Evolutionary conservation across 805 yeast genomes (phyloP).

Genomic region (Vanderwaltozyma verrucispora): DNA sequence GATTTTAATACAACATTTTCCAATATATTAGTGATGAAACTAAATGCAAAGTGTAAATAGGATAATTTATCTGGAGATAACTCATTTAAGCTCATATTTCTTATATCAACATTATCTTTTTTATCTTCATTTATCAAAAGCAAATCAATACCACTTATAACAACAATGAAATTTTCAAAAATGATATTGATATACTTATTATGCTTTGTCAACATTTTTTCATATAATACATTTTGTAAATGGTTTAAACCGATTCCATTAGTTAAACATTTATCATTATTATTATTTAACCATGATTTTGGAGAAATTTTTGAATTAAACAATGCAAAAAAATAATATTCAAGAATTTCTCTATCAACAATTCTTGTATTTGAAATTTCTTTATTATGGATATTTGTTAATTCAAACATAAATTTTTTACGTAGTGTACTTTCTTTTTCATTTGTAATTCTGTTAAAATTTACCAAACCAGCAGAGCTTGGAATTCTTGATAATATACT

Average conservation of each 20-base stretch:
- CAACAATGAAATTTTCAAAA: conserved; percentile 14
- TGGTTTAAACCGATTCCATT: conserved; percentile 11
- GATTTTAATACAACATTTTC: conserved; percentile 23
- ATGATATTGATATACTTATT: conserved; percentile 19
- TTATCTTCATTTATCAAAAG: conserved; percentile 3
- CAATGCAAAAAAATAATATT: conserved; percentile 22
- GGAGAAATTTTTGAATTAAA: conserved; percentile 21
- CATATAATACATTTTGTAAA: conserved; percentile 12
- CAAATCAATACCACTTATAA: conserved; percentile 24
- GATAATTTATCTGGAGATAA: conserved; percentile 5
- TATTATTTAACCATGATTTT: conserved; percentile 12
- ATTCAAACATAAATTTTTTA: conserved; percentile 14
- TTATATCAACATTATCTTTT: not conserved
- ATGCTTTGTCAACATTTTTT: conserved; percentile 19
- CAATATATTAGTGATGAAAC: conserved; percentile 31
- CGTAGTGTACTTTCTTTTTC: conserved; percentile 27
- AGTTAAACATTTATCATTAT: conserved; percentile 2
- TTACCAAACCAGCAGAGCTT: conserved; percentile 36
- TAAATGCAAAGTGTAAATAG: conserved; percentile 33
- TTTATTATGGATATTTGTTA: conserved; percentile 14
- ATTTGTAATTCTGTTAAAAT: conserved; percentile 32
- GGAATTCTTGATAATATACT: conserved; percentile 46
- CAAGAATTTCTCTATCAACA: conserved; percentile 26
- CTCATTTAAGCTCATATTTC: conserved; percentile 5
- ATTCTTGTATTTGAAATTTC: conserved; percentile 17